phyloP scores from a whole-genome alignment of 2,329 filamentous ascomycete genomes.

The Botrytis galanthina region DNA sequence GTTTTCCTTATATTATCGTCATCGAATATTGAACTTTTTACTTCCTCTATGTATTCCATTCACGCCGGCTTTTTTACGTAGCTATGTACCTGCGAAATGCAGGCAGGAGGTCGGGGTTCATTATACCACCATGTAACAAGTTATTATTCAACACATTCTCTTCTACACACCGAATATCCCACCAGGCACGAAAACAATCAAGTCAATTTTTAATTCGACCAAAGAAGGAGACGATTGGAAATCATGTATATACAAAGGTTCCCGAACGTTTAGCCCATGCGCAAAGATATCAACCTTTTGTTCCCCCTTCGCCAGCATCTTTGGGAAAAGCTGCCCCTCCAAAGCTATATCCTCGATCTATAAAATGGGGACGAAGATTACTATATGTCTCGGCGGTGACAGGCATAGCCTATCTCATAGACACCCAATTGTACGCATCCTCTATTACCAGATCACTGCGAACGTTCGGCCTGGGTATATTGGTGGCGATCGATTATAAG shows the following conservation, averaged over 20 bases:
- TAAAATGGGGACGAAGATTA: slow-evolving; percentile 76
- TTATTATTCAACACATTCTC: neutral
- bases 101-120: slow-evolving; percentile 27
- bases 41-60: slow-evolving; percentile 8
- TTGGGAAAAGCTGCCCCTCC: slow-evolving; percentile 70
- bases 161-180: slow-evolving; percentile 12
- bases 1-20: slow-evolving; percentile 14
- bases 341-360: slow-evolving; percentile 66
- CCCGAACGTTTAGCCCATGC: slow-evolving; percentile 34
- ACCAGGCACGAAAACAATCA: slow-evolving; percentile 17
- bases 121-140: slow-evolving; percentile 20
- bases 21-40: slow-evolving; percentile 9
- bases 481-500: slow-evolving; percentile 92
- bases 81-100: slow-evolving; percentile 36
- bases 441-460: slow-evolving; percentile 74
- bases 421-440: slow-evolving; percentile 74
- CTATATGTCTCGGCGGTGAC: slow-evolving; percentile 58
- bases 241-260: slow-evolving; percentile 19
- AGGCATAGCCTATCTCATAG: slow-evolving; percentile 64
- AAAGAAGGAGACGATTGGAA: slow-evolving; percentile 14
- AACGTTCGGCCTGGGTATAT: slow-evolving; percentile 75
- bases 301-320: slow-evolving; percentile 74
- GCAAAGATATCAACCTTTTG: slow-evolving; percentile 59
- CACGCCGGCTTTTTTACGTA: slow-evolving; percentile 20
- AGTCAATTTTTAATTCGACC: slow-evolving; percentile 20